Percentiles rank a stretch among this genome's conserved stretches.
Conservation (phyloP, 306 rosid species). For the Fragaria nilgerrensis region DNA sequence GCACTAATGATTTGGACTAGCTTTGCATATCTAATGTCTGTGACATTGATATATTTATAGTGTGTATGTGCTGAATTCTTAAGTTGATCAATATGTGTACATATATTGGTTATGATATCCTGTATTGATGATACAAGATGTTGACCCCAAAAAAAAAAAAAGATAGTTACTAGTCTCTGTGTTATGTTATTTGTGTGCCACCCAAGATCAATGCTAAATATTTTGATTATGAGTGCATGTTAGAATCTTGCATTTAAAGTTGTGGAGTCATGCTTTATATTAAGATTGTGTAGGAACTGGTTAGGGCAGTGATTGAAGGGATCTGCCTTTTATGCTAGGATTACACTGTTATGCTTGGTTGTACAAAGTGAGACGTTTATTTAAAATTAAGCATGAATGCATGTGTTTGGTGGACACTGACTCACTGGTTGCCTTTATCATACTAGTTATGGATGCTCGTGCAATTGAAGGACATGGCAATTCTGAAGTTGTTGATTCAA, state of each 20-base stretch:
- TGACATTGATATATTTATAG: too few relatives aligned
- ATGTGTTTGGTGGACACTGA: background rate
- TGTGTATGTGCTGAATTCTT: too few relatives aligned
- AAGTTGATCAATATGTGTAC: background rate
- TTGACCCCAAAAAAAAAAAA: background rate
- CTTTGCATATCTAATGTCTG: background rate
- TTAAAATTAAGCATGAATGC: background rate
- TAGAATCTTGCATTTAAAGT: background rate
- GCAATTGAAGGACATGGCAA: slow-evolving; percentile 59
- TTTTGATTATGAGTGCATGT: background rate
- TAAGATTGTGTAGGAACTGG: background rate
- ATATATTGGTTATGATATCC: background rate
- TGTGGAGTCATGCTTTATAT: background rate
- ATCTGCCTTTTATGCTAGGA: background rate
- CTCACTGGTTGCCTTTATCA: slow-evolving; percentile 20
- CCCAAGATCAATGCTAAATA: background rate
- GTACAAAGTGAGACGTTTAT: background rate
- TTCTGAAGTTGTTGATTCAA: slow-evolving; percentile 52
- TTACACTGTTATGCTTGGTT: background rate
- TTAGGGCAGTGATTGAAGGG: background rate
- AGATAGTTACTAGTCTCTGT: background rate
- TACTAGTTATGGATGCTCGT: slow-evolving; percentile 42
- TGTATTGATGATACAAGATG: background rate
- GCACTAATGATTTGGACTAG: background rate
- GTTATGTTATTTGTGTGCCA: background rate